Base-by-base conservation (phyloP, 768 basidiomycete species). In the Neoboletus magnificus region DNA sequence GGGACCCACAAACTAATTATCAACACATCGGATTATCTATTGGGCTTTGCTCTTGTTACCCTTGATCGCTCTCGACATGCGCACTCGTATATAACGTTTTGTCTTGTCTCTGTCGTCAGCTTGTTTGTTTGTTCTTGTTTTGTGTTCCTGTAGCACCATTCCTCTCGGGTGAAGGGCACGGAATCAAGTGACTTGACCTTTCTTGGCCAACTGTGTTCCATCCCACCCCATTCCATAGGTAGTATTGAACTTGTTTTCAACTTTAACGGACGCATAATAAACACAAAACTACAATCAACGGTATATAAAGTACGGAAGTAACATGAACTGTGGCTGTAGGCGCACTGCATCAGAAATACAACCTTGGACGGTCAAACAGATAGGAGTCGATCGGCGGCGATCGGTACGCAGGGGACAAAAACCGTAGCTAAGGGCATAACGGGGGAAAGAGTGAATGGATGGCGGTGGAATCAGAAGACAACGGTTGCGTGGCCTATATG, bases 51-150 rank as follows among this genome's bases (percentile, higher is more conserved):
- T 70, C 58, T 54, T 68, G 68, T 73, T 73, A 71, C 70, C 71
- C 66, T 40, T 51, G 57, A 71, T 71, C 65, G 70, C 71, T 71
- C 67, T 71, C 71, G 69, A 73, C 69, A 70, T 73, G 69, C 59
- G 65, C 65, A 62, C 59, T 62, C 62, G 57, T 71, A 62, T 62
- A 62, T 62, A 68, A 70, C 63, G 71, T 70, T 70, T 71, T 71
- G 71, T 71, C 53, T 49, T 67, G 61, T 64, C 63, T 58, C 51
- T 53, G 62, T 59, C 66, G 50, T 70, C 54, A 49, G 60, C 56
- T 59, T 62, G 59, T 56, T 67, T 33, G 55, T 60, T 58, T 62
- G 63, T 67, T 65, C 59, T 71, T 65, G 71, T 71, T 69, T 69
- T 71, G 71, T 69, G 50, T 60, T 57, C 47, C 46, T 57, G 51